Percentiles rank a stretch among this genome's conserved stretches.
These are phyloP conservation scores for Rhodotorula sp. DNA, from an alignment of 1,284 basidiomycete genomes.

Conservation along the genomic window DNA sequence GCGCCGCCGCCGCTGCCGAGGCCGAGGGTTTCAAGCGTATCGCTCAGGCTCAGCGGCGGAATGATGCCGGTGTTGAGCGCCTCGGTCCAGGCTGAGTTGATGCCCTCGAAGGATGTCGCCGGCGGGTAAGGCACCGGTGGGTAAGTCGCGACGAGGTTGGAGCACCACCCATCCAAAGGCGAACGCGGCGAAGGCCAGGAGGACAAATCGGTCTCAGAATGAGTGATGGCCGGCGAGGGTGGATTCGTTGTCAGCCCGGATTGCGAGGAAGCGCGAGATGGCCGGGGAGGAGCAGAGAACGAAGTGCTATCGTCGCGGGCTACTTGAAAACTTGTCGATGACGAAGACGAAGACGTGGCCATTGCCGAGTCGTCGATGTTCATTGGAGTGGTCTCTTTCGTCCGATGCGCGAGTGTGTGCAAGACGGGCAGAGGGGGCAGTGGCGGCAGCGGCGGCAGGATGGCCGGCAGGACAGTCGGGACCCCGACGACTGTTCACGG, in stretches of 20 bases:
- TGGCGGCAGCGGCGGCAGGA: constrained; percentile 1
- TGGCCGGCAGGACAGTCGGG: not conserved
- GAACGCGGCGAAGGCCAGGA: constrained; percentile 14
- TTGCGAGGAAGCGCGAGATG: not conserved
- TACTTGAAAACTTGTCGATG: not conserved
- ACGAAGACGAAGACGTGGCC: not conserved
- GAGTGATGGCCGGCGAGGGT: not conserved
- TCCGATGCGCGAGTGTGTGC: too few relatives aligned
- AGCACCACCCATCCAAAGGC: constrained; percentile 2
- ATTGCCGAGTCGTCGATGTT: not conserved
- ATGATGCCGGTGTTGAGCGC: not conserved
- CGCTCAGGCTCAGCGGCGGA: not conserved
- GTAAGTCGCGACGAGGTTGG: not conserved
- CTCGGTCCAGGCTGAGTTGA: constrained; percentile 6
- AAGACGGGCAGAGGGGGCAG: not conserved
- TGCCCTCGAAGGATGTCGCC: not conserved
- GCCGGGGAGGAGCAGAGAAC: not conserved
- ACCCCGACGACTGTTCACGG: not conserved
- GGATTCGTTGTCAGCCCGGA: not conserved
- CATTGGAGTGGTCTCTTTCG: not conserved
- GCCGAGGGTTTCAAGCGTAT: not conserved
- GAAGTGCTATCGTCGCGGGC: not conserved
- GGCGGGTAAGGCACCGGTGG: constrained; percentile 19
- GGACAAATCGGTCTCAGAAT: constrained; percentile 2
- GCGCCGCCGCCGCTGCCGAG: not conserved